These are phyloP conservation scores for Lenwebbia sp. DNA, from an alignment of 345 rosid genomes.

Conservation along the genomic window DNA sequence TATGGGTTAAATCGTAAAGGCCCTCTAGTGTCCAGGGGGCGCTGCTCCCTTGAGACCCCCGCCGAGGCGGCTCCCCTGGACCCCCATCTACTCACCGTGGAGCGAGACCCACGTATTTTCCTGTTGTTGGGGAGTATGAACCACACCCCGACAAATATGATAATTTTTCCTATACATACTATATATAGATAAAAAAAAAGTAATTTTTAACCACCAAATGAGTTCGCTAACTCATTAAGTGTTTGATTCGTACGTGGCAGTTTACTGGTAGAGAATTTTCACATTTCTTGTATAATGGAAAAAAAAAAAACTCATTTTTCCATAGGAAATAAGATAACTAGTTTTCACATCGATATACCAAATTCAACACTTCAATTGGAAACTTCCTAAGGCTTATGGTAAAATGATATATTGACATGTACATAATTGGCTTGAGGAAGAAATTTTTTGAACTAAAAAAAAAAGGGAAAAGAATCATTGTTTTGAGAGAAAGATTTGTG, in stretches of 20 bases:
- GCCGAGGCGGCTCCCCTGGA: no score
- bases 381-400: no score
- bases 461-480: not conserved
- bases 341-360: not conserved
- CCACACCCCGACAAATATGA: no score
- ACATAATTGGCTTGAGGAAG: not conserved
- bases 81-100: no score
- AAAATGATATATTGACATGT: no score
- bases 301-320: not conserved
- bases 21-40: no score
- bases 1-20: no score
- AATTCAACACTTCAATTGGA: not conserved
- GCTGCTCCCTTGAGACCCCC: no score
- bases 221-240: not conserved
- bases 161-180: not conserved
- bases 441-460: not conserved
- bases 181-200: not conserved
- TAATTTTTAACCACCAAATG: not conserved
- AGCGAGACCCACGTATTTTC: no score
- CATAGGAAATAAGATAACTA: not conserved
- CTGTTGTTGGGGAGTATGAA: no score
- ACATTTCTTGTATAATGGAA: not conserved
- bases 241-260: no score
- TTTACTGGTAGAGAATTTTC: not conserved
- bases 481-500: not conserved